Percentiles rank a stretch among this genome's conserved stretches.
phyloP scores from a whole-genome alignment of 2,329 filamentous ascomycete genomes.

The Alternaria sp. region DNA sequence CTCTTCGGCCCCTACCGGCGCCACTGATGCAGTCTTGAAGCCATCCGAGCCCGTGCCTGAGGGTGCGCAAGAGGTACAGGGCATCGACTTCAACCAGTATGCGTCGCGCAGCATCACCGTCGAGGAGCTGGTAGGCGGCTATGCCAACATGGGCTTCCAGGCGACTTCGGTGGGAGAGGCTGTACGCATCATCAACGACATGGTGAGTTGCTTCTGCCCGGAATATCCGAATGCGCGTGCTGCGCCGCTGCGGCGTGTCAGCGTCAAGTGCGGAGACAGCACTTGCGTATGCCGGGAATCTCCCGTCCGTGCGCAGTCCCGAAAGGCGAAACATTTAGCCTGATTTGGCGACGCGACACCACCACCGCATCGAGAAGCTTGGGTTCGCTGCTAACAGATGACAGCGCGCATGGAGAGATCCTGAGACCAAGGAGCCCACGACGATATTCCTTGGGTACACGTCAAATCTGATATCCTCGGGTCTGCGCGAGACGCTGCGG shows the following conservation, averaged over 20 bases:
- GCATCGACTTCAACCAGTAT: slow-evolving; percentile 89
- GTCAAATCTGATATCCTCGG: slow-evolving; percentile 96
- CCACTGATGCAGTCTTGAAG: slow-evolving; percentile 81
- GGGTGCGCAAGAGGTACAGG: slow-evolving; percentile 79
- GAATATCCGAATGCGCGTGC: slow-evolving; percentile 14
- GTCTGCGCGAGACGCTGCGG: slow-evolving; percentile 86
- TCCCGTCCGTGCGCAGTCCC: slow-evolving; percentile 28
- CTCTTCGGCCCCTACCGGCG: slow-evolving; percentile 50
- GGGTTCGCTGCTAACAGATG: slow-evolving; percentile 34
- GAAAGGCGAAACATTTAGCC: slow-evolving; percentile 39
- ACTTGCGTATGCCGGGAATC: slow-evolving; percentile 20
- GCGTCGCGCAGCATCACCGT: slow-evolving; percentile 78
- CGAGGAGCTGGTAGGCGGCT: slow-evolving; percentile 79
- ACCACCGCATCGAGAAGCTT: slow-evolving; percentile 29
- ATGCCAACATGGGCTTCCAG: slow-evolving; percentile 87
- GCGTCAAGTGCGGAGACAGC: slow-evolving; percentile 28
- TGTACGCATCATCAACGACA: slow-evolving; percentile 89
- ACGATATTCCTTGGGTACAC: slow-evolving; percentile 98
- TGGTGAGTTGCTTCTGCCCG: slow-evolving; percentile 64
- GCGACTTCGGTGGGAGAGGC: slow-evolving; percentile 83
- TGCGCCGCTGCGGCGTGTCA: slow-evolving; percentile 6
- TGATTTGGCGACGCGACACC: slow-evolving; percentile 34
- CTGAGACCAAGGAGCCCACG: slow-evolving; percentile 77
- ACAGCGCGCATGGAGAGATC: slow-evolving; percentile 79
- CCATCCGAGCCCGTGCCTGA: slow-evolving; percentile 81